A percentile compares a stretch with the other conserved stretches of the same genome.
Conservation (phyloP, 768 basidiomycete species). For the Termitomyces sp. region DNA sequence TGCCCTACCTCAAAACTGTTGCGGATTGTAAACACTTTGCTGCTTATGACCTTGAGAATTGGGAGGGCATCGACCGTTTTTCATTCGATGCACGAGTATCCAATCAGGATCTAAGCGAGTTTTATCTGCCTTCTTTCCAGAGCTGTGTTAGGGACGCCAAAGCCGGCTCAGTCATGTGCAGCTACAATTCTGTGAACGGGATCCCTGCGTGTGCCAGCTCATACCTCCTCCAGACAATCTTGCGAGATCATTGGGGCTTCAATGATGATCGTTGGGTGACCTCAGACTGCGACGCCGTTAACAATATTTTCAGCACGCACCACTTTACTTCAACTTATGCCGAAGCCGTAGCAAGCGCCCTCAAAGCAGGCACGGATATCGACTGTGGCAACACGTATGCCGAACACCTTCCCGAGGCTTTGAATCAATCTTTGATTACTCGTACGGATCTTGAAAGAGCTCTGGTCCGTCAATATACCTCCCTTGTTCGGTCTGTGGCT, state of each 20-base stretch:
- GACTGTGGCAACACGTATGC: conserved; percentile 53
- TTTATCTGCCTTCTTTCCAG: conserved; percentile 54
- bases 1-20: conserved; percentile 45
- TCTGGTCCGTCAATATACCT: conserved; percentile 45
- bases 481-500: conserved; percentile 46
- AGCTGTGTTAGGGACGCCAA: conserved; percentile 57
- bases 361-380: conserved; percentile 53
- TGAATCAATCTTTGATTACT: conserved; percentile 44
- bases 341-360: conserved; percentile 46
- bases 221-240: conserved; percentile 48
- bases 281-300: conserved; percentile 54
- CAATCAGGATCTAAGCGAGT: conserved; percentile 53
- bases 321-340: conserved; percentile 41
- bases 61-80: conserved; percentile 47
- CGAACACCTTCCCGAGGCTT: conserved; percentile 41
- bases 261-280: conserved; percentile 52
- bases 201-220: conserved; percentile 53
- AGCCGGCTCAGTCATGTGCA: conserved; percentile 58
- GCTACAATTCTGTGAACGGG: conserved; percentile 61
- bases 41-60: conserved; percentile 58
- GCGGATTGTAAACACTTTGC: conserved; percentile 63
- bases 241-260: conserved; percentile 52
- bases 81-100: conserved; percentile 52
- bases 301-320: conserved; percentile 51
- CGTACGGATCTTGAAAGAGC: conserved; percentile 41